Base-by-base conservation (phyloP, 1,284 basidiomycete species). In the Xerocomus minutiporus region DNA sequence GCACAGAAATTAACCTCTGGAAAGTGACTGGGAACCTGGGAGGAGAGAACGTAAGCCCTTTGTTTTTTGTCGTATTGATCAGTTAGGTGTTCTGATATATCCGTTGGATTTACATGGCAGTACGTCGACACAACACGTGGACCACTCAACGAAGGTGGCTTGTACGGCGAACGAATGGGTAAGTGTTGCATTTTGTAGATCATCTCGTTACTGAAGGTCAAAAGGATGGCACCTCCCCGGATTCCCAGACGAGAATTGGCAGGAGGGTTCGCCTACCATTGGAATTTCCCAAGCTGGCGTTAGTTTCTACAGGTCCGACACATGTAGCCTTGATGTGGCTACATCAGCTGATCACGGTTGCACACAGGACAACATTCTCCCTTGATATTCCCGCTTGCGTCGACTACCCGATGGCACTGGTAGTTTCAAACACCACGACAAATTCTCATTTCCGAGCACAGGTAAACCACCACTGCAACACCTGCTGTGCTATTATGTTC, bases 1-100 rank as follows among this genome's bases (percentile, higher is more conserved):
- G 60, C 5, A 75, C 75, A 26, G 61, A 62, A 15, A 67, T 76
- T 17, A 56, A 39, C 44, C 7, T 46, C 12, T 79, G 77, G 78
- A 79, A 78, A 56, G 69, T 79, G 7, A 67, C 73, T 0, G 77
- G 77, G 32, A 79, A 78, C 48, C 59, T 79, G 25, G 77, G 76
- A 17, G 76, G 77, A 17, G 78, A 79, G 61, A 58, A 55, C 49
- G 76, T 76, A 51, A 53, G 72, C 57, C 8, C 5, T 20, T 50
- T 52, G 2, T 11, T 47, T 35, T 2, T 17, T 28, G 20, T 32
- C 5, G 6, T 26, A 23, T 5, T 17, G 15, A 35, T 43, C 3
- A 4, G 17, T 40, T 4, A n/a, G 35, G 2, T 53, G 46, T 51
- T 9, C 9, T 13, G 26, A 56, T 25, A 32, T 20, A 2, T 12